Evolutionary conservation across 371 early-diverging fungal species (phyloP).

Genomic region (Funneliformis caledonium): DNA sequence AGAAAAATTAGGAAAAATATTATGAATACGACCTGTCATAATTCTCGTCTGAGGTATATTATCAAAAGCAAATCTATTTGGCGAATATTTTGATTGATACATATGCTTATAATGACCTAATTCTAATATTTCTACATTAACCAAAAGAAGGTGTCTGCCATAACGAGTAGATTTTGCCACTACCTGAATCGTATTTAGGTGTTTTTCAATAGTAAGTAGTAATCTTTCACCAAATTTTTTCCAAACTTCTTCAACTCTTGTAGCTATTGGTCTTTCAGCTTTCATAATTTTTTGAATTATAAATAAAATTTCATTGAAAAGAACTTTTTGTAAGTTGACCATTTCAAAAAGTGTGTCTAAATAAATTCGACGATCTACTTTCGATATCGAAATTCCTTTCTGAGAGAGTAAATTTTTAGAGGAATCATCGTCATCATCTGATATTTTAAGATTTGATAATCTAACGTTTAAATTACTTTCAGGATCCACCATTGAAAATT

Average conservation of each 20-base stretch:
- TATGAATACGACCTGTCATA: no score
- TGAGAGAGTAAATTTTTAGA: neutral
- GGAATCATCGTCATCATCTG: neutral
- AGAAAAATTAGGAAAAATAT: no score
- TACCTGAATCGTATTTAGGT: neutral
- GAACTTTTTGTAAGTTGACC: slow-evolving; percentile 28
- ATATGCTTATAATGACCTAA: neutral
- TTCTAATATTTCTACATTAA: slow-evolving; percentile 30
- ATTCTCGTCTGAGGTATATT: no score
- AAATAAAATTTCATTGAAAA: slow-evolving; percentile 11
- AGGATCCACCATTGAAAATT: neutral
- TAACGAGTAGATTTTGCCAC: neutral
- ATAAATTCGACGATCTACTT: slow-evolving; percentile 6
- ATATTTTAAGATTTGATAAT: neutral
- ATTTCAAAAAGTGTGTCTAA: slow-evolving; percentile 24
- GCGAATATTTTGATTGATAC: neutral
- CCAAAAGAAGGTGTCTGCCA: slow-evolving; percentile 26
- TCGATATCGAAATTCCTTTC: slow-evolving; percentile 1
- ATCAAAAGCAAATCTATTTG: no score
- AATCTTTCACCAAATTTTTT: neutral
- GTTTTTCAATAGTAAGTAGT: neutral
- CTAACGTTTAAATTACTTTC: neutral
- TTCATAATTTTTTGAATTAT: neutral
- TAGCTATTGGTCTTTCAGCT: no score
- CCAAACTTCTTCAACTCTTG: slow-evolving; percentile 11